Evolutionary conservation across 2,329 filamentous ascomycete species (phyloP).

Genomic region (Colletotrichum tamarilloi): DNA sequence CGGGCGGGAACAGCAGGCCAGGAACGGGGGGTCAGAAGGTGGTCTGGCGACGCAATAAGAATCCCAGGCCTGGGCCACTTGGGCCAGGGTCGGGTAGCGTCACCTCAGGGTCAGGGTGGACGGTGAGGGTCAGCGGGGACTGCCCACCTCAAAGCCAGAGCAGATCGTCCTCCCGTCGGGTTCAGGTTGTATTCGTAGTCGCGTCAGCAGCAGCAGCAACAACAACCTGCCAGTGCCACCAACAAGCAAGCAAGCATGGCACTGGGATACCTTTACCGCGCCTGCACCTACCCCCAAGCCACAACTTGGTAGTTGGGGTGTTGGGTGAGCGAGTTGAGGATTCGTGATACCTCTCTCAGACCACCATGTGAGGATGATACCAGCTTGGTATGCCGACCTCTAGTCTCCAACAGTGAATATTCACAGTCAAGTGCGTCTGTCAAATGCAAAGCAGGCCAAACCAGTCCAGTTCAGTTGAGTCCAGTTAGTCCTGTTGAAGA

Average conservation of each 20-base stretch:
- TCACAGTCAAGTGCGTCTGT: not conserved
- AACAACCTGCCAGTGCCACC: not conserved
- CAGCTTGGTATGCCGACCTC: not conserved
- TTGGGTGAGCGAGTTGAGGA: not conserved
- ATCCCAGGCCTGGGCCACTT: constrained; percentile 23
- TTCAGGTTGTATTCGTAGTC: not conserved
- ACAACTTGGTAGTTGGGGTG: not conserved
- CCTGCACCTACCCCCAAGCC: not conserved
- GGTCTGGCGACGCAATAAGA: constrained; percentile 17
- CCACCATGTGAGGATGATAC: not conserved
- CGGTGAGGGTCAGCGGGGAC: constrained; percentile 13
- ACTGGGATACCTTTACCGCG: not conserved
- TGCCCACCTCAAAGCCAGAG: not conserved
- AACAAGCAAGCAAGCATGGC: not conserved
- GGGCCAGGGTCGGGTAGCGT: constrained; percentile 12
- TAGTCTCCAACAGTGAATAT: not conserved
- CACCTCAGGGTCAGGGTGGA: constrained; percentile 1
- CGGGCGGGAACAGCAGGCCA: not conserved
- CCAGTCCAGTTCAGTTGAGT: not conserved
- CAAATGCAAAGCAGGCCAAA: not conserved
- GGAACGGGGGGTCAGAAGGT: constrained; percentile 4
- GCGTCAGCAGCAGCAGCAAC: constrained; percentile 5
- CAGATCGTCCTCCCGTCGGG: not conserved
- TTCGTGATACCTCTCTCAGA: not conserved
- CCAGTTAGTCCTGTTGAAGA: not conserved